phyloP scores from a whole-genome alignment of 2,329 filamentous ascomycete genomes.

The Stromatinia cepivora region DNA sequence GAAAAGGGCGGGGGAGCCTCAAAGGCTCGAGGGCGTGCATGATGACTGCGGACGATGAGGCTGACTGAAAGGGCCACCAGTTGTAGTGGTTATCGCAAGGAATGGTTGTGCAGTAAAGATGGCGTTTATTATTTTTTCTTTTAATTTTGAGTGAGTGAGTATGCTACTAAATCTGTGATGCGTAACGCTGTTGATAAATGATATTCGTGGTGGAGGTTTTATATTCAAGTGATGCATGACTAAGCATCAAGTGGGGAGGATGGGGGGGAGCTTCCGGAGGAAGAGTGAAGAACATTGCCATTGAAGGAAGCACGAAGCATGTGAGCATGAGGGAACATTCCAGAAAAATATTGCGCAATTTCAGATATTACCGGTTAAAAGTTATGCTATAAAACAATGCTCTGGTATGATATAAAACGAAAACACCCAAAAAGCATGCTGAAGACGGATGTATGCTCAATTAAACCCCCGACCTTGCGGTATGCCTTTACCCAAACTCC shows the following conservation, averaged over 20 bases:
- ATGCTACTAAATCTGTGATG: background rate
- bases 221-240: background rate
- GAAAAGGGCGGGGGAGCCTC: background rate
- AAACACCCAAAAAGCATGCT: background rate
- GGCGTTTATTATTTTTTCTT: too few relatives aligned
- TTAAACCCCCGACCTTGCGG: conserved; percentile 10
- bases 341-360: background rate
- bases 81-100: background rate
- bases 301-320: background rate
- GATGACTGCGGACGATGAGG: background rate
- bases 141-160: background rate
- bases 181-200: background rate
- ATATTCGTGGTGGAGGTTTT: background rate
- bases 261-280: background rate
- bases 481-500: conserved; percentile 24
- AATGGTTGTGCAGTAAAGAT: background rate
- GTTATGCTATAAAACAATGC: background rate
- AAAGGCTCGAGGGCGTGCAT: conserved; percentile 3
- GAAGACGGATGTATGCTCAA: conserved; percentile 8
- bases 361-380: background rate
- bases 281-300: background rate
- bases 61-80: background rate
- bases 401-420: background rate
- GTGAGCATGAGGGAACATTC: background rate
- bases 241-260: background rate